Evolutionary conservation across 2,329 filamentous ascomycete genomes (phyloP), one percentile per base, ranked within the genome.

Genomic region (Aspergillus versicolor): DNA sequence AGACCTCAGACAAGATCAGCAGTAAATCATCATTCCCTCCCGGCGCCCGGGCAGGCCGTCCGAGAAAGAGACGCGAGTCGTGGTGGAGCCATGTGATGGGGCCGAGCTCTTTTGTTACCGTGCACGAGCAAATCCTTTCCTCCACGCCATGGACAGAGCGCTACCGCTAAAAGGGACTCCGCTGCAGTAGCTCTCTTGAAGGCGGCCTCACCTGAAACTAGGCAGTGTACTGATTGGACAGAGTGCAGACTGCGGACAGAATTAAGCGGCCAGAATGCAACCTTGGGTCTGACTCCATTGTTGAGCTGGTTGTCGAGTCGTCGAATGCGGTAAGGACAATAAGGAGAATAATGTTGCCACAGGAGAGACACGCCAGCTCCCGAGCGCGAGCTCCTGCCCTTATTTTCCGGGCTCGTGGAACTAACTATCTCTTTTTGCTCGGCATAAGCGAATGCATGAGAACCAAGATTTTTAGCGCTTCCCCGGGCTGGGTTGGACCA

Each of bases 1-100:
- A 57, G 27, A 49, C 51, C 52, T 57, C 61, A 59, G 50, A 63
- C 60, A 60, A 19, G 56, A 63, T 61, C 61, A 57, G 50, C 60
- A 50, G 56, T 22, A 38, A 56, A 57, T 58, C 56, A 45, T 34
- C 47, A 15, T 27, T 42, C 41, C n/a, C 42, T 48, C 40, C 52
- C 34, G 34, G 2, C 27, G 27, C 27, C 40, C 40, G 21, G 37
- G 24, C 32, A 27, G 46, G 34, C 42, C 22, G 34, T 47, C 40
- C 27, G 50, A 52, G 40, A 8, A 41, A 47, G 44, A 30, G 22
- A 27, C 24, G 24, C 24, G n/a, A n/a, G 44, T 22, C 21, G 17
- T n/a, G 11, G 46, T 43, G 48, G 48, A 32, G 40, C 48, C 38
- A 15, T 15, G 9, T 21, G 17, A 51, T 43, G 48, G 48, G 47